Evolutionary conservation across 2,329 filamentous ascomycete species (phyloP).

Genomic region (Triangularia setosa): DNA sequence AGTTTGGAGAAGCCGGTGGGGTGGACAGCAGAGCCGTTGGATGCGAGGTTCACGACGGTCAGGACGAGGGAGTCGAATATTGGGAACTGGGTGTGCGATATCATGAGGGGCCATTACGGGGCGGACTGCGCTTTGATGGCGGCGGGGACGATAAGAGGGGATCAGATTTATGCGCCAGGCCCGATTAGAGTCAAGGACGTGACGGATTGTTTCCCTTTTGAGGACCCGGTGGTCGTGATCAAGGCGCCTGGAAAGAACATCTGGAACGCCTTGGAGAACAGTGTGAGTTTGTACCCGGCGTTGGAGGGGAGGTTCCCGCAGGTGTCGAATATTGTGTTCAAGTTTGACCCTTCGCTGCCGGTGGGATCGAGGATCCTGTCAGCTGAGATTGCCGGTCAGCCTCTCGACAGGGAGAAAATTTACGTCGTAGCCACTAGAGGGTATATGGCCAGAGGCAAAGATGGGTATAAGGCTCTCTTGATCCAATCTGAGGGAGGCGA

Average conservation of each 20-base stretch:
- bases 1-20: slow-evolving; percentile 80
- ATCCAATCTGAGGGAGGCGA: slow-evolving; percentile 70
- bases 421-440: slow-evolving; percentile 77
- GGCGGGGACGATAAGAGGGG: slow-evolving; percentile 78
- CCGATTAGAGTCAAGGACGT: slow-evolving; percentile 74
- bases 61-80: slow-evolving; percentile 75
- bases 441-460: slow-evolving; percentile 86
- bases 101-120: slow-evolving; percentile 79
- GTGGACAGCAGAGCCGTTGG: slow-evolving; percentile 76
- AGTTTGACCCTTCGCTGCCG: slow-evolving; percentile 62
- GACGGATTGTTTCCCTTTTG: slow-evolving; percentile 88
- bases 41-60: slow-evolving; percentile 82
- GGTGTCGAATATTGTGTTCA: slow-evolving; percentile 76
- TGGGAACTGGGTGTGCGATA: slow-evolving; percentile 86
- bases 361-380: slow-evolving; percentile 60
- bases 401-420: slow-evolving; percentile 57
- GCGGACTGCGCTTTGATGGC: slow-evolving; percentile 84
- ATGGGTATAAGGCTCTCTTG: slow-evolving; percentile 76
- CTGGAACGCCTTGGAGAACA: slow-evolving; percentile 78
- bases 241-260: slow-evolving; percentile 68
- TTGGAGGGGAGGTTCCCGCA: slow-evolving; percentile 83
- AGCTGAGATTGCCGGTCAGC: slow-evolving; percentile 56
- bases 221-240: slow-evolving; percentile 81
- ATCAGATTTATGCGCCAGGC: slow-evolving; percentile 83
- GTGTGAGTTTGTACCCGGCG: slow-evolving; percentile 74